Base-by-base conservation (phyloP, 2,329 filamentous ascomycete species). In the Pseudogymnoascus sp. region DNA sequence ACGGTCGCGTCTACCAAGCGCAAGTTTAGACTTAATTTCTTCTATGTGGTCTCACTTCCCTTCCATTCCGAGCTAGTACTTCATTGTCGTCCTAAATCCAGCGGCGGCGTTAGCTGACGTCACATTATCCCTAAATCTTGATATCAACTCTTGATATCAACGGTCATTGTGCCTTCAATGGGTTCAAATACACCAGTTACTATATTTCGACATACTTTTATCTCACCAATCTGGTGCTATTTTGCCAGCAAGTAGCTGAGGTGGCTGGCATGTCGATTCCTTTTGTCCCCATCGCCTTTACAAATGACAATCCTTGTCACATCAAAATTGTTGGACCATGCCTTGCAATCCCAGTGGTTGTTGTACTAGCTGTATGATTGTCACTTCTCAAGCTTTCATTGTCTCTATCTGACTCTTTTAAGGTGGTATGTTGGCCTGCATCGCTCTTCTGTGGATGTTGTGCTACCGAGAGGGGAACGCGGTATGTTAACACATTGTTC, bases 391-490 rank as follows among this genome's bases (percentile, higher is more conserved):
- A 60, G 37, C 60, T 31, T 59, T 63, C 31, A 28, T 63, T 23
- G 36, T 61, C 16, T 34, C n/a, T 62, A 18, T 63, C 53, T 59
- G 11, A 49, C 59, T 56, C 2, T 61, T 61, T 40, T 62, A 38
- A 82, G 80, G 72, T 83, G 12, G 67, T 84, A 34, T 84, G 81
- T 66, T 85, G 80, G 77, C 82, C 82, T 2, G 80, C 79, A 3
- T 78, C 80, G 0, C 72, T 85, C 21, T 76, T 85, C 59, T 84
- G 82, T 71, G 80, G 82, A n/a, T 84, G 82, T 68, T 82, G 80
- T 67, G 76, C 77, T 42, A 83, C 81, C 1, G 76, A 84, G 68
- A 75, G 74, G 0, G 82, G 82, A 23, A 82, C 81, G 69, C 49
- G 49, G 49, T 56, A 56, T 34, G 49, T 56, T 36, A 14, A 11